A percentile compares a stretch with the other conserved stretches of the same genome.
These are phyloP conservation scores for Amanita subjunquillea DNA, from an alignment of 768 basidiomycete species.

Conservation along the genomic window DNA sequence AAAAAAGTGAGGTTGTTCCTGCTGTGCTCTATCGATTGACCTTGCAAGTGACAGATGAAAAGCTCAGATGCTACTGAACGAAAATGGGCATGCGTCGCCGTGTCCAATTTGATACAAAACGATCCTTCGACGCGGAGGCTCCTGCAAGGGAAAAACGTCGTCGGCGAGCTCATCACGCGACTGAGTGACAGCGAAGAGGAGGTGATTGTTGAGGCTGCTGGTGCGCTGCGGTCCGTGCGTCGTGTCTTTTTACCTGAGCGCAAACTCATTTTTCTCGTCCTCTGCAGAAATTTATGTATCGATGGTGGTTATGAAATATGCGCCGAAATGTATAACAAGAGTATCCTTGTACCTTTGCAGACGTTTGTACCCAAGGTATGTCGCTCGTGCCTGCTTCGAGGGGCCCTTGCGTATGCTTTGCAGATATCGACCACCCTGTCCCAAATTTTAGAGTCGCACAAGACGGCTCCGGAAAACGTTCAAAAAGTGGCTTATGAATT, in stretches of 20 bases:
- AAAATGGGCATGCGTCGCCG: constrained; percentile 93
- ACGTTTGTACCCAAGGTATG: constrained; percentile 71
- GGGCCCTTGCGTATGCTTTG: background rate
- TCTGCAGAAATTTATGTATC: constrained; percentile 76
- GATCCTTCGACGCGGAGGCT: constrained; percentile 87
- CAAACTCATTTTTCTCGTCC: background rate
- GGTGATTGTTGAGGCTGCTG: constrained; percentile 82
- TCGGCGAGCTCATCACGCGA: constrained; percentile 78
- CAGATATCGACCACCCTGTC: constrained; percentile 71
- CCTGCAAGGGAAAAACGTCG: constrained; percentile 85
- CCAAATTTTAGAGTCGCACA: constrained; percentile 52
- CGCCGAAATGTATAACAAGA: constrained; percentile 96
- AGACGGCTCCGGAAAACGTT: constrained; percentile 55
- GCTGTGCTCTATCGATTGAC: background rate
- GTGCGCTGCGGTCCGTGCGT: constrained; percentile 66
- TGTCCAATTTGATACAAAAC: constrained; percentile 92
- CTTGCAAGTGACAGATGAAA: constrained; percentile 44
- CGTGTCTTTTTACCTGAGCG: constrained; percentile 29
- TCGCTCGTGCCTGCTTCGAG: background rate
- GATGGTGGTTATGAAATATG: constrained; percentile 95
- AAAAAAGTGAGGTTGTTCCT: constrained; percentile 54
- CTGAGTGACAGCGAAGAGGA: constrained; percentile 86
- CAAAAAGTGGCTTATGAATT: constrained; percentile 77
- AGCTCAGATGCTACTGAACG: constrained; percentile 70
- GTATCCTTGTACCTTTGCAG: constrained; percentile 68